These are phyloP conservation scores for Phaeophleospora eucalypticola DNA, from an alignment of 2,329 filamentous ascomycete species.

Conservation along the genomic window DNA sequence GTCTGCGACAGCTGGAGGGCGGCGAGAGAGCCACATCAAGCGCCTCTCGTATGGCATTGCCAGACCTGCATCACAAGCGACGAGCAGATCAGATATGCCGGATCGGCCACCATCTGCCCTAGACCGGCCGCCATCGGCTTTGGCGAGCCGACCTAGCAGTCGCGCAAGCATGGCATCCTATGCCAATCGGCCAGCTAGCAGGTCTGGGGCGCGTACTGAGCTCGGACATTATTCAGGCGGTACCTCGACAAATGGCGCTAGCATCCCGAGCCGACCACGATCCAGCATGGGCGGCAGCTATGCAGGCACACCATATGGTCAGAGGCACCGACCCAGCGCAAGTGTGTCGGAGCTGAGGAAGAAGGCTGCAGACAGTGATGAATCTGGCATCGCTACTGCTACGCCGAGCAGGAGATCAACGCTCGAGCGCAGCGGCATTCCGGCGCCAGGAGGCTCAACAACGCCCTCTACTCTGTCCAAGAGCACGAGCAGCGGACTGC, in stretches of 20 bases:
- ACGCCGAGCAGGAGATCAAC: slow-evolving; percentile 19
- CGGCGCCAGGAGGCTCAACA: slow-evolving; percentile 12
- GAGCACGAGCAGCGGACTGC: slow-evolving; percentile 4
- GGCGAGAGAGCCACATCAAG: slow-evolving; percentile 35
- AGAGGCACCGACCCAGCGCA: slow-evolving; percentile 23
- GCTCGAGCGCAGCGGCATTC: slow-evolving; percentile 20
- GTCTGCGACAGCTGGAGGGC: slow-evolving; percentile 14
- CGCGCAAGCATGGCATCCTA: slow-evolving; percentile 52
- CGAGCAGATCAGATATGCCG: slow-evolving; percentile 26
- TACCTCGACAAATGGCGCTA: slow-evolving; percentile 12
- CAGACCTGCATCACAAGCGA: slow-evolving; percentile 26
- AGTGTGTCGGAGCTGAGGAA: slow-evolving; percentile 30
- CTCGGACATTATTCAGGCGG: slow-evolving; percentile 33
- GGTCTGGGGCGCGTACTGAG: slow-evolving; percentile 42
- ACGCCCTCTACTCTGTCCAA: slow-evolving; percentile 14
- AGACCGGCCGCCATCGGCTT: slow-evolving; percentile 23
- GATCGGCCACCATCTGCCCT: slow-evolving; percentile 24
- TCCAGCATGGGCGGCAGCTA: slow-evolving; percentile 65
- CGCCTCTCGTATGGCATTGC: slow-evolving; percentile 49
- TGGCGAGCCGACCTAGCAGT: slow-evolving; percentile 66
- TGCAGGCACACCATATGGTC: slow-evolving; percentile 26
- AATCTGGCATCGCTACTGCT: slow-evolving; percentile 6
- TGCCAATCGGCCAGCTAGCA: slow-evolving; percentile 30
- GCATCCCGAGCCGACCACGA: slow-evolving; percentile 53
- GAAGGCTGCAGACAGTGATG: slow-evolving; percentile 30